Percentiles rank a stretch among this genome's conserved stretches.
These are phyloP conservation scores for Hymenoscyphus fraxineus DNA, from an alignment of 2,329 filamentous ascomycete species.

Conservation along the genomic window DNA sequence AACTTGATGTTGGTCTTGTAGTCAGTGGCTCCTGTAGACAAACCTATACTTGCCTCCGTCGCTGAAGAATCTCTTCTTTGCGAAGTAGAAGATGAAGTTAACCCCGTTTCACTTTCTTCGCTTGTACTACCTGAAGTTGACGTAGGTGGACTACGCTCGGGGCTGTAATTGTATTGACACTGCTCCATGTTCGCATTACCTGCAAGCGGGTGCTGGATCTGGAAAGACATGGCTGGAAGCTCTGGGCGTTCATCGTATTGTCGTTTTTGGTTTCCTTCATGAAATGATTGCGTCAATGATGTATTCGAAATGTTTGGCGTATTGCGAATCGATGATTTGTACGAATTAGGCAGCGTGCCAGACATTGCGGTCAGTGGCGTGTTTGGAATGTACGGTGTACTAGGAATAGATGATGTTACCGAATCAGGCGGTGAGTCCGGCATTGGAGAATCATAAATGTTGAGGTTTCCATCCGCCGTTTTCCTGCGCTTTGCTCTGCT, in stretches of 20 bases:
- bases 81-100: not conserved
- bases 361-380: not conserved
- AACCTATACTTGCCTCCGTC: not conserved
- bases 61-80: not conserved
- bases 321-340: not conserved
- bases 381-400: not conserved
- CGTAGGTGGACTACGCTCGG: not conserved
- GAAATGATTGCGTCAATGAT: not conserved
- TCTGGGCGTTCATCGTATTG: not conserved
- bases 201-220: not conserved
- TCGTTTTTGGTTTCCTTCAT: not conserved
- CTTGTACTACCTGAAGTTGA: not conserved
- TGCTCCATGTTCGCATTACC: not conserved
- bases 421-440: too few species aligned
- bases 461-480: not conserved
- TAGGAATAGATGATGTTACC: too few species aligned
- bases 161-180: not conserved
- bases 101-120: not conserved
- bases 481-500: not conserved
- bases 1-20: not conserved
- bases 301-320: not conserved
- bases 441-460: too few species aligned
- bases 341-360: not conserved
- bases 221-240: not conserved
- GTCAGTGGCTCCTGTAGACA: not conserved